Percentiles rank a stretch among this genome's conserved stretches.
These are phyloP conservation scores for Medicago arabica DNA, from an alignment of 306 rosid genomes.

Conservation along the genomic window DNA sequence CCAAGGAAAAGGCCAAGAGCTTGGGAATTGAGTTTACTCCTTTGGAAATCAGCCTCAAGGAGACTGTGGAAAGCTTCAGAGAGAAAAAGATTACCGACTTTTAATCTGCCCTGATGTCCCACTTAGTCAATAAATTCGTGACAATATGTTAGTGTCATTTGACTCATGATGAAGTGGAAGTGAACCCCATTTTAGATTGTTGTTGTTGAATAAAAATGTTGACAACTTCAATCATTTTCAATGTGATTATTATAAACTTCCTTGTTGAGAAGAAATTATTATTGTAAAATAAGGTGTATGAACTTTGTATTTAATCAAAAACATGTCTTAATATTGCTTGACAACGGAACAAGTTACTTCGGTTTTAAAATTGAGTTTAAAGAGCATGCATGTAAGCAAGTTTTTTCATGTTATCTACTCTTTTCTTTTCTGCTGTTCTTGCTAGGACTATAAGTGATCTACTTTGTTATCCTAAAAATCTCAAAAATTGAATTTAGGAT, in stretches of 20 bases:
- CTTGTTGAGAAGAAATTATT: background rate
- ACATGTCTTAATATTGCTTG: background rate
- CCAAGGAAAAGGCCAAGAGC: conserved; percentile 66
- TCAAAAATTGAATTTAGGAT: background rate
- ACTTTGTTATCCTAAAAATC: background rate
- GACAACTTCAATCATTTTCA: background rate
- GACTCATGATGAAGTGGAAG: background rate
- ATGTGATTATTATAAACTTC: background rate
- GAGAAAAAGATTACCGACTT: conserved; percentile 59
- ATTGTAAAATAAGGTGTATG: background rate
- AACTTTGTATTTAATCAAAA: background rate
- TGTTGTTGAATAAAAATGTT: background rate
- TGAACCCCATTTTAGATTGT: background rate
- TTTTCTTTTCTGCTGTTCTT: too few species aligned
- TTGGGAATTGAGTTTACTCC: conserved; percentile 80
- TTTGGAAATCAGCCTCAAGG: conserved; percentile 60
- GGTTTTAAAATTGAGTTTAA: background rate
- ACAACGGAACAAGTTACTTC: background rate
- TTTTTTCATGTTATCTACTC: too few species aligned
- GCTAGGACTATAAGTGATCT: too few species aligned
- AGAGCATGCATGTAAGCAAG: too few species aligned
- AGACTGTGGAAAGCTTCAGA: conserved; percentile 76
- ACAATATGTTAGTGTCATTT: background rate
- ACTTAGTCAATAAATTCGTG: background rate
- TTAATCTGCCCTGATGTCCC: conserved; percentile 29